Evolutionary conservation across 345 rosid genomes (phyloP).

Genomic region (Gossypium stocksii): DNA sequence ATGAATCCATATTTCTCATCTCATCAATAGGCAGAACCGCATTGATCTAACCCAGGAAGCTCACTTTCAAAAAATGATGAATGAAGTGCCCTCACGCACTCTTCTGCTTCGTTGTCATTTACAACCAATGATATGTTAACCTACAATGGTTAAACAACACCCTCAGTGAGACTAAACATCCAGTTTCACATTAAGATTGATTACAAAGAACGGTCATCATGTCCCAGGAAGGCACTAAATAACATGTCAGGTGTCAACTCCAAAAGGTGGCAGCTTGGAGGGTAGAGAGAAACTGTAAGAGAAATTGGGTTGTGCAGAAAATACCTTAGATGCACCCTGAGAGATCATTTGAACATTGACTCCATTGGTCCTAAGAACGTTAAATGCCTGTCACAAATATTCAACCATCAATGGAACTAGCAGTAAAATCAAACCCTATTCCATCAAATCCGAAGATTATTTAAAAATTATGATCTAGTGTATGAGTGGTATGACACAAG

Average conservation of each 20-base stretch:
- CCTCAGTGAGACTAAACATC: neutral
- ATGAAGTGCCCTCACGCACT: conserved; percentile 81
- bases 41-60: conserved; percentile 25
- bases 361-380: conserved; percentile 73
- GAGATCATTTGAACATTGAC: conserved; percentile 99
- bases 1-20: neutral
- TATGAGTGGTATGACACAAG: conserved; percentile 8
- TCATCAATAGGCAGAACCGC: conserved; percentile 11
- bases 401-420: neutral
- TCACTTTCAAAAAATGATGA: conserved; percentile 56
- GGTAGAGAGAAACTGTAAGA: neutral
- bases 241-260: neutral
- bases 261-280: neutral
- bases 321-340: conserved; percentile 99
- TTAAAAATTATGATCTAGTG: neutral
- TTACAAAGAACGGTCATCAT: neutral
- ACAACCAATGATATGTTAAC: conserved; percentile 91
- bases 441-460: neutral
- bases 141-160: conserved; percentile 25
- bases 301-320: neutral
- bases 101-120: conserved; percentile 75
- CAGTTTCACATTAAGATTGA: neutral
- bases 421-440: neutral
- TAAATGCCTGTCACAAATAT: conserved; percentile 57
- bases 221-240: neutral